Percentiles rank a stretch among this genome's conserved stretches.
Evolutionary conservation across 352 stramenopile genomes (phyloP).

Genomic region (Pythium guiyangense): DNA sequence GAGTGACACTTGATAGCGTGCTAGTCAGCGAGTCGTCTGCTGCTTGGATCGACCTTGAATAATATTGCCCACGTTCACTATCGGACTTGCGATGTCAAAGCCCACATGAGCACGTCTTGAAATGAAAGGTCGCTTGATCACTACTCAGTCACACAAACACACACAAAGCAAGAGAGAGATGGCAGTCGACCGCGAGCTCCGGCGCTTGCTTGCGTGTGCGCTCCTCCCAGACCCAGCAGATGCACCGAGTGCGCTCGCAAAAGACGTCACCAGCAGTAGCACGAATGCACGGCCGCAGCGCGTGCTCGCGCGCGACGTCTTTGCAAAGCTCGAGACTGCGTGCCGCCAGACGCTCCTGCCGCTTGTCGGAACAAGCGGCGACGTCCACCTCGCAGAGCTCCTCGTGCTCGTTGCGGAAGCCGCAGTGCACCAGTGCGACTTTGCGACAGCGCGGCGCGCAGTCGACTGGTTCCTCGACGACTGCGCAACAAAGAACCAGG

Average conservation of each 20-base stretch:
- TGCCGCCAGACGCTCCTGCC: conserved; percentile 36
- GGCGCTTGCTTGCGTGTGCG: conserved; percentile 41
- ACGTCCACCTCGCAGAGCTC: conserved; percentile 59
- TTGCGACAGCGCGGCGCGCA: conserved; percentile 42
- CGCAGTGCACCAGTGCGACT: conserved; percentile 61
- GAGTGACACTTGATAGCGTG: too few species aligned
- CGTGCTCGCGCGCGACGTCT: conserved; percentile 31
- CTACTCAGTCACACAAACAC: too few species aligned
- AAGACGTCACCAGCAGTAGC: too few species aligned
- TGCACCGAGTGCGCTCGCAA: too few species aligned
- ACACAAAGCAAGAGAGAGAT: too few species aligned
- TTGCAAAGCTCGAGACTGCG: conserved; percentile 24
- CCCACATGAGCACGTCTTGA: too few species aligned
- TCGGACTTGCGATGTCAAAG: too few species aligned
- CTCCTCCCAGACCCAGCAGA: conserved; percentile 23
- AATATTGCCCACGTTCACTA: too few species aligned
- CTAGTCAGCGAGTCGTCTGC: too few species aligned
- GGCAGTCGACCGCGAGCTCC: conserved; percentile 49
- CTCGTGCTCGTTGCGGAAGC: conserved; percentile 74
- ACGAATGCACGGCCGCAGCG: conserved; percentile 5
- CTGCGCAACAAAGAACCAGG: conserved; percentile 68
- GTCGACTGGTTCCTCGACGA: conserved; percentile 74
- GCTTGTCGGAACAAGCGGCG: conserved; percentile 9
- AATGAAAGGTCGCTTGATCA: background rate
- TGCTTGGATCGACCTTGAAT: too few species aligned